phyloP scores from a whole-genome alignment of 176 grass and related monocot genomes.

The Avena sativa region DNA sequence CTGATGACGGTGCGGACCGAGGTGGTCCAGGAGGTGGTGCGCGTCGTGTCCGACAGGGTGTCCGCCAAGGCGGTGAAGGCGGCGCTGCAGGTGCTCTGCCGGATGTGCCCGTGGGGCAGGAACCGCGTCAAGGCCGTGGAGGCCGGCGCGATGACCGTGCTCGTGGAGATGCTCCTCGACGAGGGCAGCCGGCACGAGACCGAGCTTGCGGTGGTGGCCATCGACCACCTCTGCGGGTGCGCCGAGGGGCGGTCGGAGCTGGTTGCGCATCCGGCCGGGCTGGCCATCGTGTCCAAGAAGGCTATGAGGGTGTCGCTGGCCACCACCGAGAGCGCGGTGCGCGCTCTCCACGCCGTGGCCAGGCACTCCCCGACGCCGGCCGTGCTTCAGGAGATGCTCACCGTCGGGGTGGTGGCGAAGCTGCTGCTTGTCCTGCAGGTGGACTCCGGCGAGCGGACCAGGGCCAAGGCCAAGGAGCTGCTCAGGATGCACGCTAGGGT shows the following conservation, averaged over 20 bases:
- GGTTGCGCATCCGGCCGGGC: conserved; percentile 63
- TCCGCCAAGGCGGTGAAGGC: conserved; percentile 64
- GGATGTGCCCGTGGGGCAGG: conserved; percentile 50
- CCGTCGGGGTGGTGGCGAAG: conserved; percentile 72
- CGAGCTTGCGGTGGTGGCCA: conserved; percentile 61
- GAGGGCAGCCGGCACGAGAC: conserved; percentile 27
- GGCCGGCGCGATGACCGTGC: conserved; percentile 49
- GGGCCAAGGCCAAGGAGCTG: conserved; percentile 69
- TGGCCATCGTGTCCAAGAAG: conserved; percentile 79
- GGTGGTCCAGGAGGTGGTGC: conserved; percentile 60
- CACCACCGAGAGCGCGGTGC: conserved; percentile 62
- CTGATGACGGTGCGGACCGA: conserved; percentile 26
- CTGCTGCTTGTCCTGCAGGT: conserved; percentile 66
- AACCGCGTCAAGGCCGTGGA: conserved; percentile 74
- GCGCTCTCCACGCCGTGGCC: conserved; percentile 58
- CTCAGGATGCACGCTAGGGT: conserved; percentile 69
- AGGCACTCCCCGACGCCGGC: conserved; percentile 53
- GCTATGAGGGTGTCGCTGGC: conserved; percentile 56
- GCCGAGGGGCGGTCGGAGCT: conserved; percentile 78
- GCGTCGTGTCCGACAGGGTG: conserved; percentile 49
- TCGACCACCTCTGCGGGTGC: conserved; percentile 78
- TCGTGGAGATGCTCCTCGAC: conserved; percentile 74
- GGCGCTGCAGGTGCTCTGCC: conserved; percentile 65
- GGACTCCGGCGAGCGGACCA: conserved; percentile 39
- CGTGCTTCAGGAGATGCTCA: conserved; percentile 79